phyloP scores from a whole-genome alignment of 306 rosid species.

The Vigna nakashimae region DNA sequence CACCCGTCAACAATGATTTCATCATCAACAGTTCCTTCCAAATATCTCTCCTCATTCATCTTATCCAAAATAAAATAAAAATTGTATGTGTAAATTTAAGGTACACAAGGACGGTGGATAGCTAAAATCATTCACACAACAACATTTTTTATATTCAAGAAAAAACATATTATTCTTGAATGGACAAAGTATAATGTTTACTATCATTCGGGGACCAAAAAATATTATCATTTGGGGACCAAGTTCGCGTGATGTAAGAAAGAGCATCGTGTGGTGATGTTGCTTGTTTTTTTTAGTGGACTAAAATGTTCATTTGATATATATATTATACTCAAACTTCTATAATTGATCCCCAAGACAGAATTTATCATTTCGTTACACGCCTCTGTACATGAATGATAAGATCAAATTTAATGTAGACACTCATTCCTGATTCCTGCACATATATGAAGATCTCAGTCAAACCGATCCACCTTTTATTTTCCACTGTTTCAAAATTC shows the following conservation, averaged over 20 bases:
- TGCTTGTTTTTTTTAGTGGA: not conserved
- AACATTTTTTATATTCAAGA: not conserved
- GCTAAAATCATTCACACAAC: not conserved
- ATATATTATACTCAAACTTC: not conserved
- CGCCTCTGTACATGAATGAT: not conserved
- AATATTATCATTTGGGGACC: not conserved
- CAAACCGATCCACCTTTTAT: not conserved
- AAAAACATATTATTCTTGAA: not conserved
- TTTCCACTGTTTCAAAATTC: not conserved
- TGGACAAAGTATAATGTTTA: not conserved
- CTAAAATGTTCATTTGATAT: not conserved
- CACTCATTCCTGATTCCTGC: not conserved
- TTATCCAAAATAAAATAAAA: not conserved
- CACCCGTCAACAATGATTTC: conserved; percentile 27
- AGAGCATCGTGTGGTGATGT: not conserved
- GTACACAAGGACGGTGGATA: not conserved
- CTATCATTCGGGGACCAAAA: not conserved
- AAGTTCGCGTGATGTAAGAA: not conserved
- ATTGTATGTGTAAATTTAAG: not conserved
- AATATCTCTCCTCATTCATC: conserved; percentile 35
- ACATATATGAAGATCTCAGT: not conserved
- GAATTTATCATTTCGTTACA: not conserved
- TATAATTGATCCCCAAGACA: not conserved
- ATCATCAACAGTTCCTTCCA: not conserved
- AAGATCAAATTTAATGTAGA: not conserved